phyloP scores from a whole-genome alignment of 1,284 basidiomycete genomes.

The Sporisorium graminicola region DNA sequence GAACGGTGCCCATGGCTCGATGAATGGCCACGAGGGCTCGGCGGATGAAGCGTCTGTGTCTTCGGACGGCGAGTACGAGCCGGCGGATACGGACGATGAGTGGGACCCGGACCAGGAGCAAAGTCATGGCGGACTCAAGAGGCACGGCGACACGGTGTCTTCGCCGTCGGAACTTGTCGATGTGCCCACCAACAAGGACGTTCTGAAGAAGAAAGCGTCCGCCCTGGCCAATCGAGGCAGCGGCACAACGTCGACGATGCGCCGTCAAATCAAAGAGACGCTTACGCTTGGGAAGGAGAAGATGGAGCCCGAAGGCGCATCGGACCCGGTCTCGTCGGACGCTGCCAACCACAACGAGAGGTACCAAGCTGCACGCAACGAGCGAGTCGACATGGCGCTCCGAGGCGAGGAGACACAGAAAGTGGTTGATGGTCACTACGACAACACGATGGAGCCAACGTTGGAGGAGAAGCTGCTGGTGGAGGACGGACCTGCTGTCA shows the following conservation, averaged over 20 bases:
- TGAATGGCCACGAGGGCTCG: constrained; percentile 15
- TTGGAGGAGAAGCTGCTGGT: constrained; percentile 49
- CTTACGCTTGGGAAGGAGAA: constrained; percentile 24
- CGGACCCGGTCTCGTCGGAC: constrained; percentile 2
- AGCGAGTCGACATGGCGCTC: constrained; percentile 32
- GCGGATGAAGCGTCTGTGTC: constrained; percentile 7
- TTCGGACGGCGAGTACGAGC: constrained; percentile 14
- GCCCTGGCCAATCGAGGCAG: constrained; percentile 18
- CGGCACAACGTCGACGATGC: constrained; percentile 26
- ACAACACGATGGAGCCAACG: constrained; percentile 47
- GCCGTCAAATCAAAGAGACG: constrained; percentile 41
- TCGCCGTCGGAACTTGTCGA: constrained; percentile 27
- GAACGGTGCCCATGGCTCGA: constrained; percentile 1
- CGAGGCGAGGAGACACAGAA: constrained; percentile 36
- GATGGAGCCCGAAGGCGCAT: constrained; percentile 7
- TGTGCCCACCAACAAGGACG: constrained; percentile 20
- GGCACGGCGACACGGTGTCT: constrained; percentile 7
- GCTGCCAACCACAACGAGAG: constrained; percentile 41
- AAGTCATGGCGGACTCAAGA: constrained; percentile 57
- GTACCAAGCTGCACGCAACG: constrained; percentile 34
- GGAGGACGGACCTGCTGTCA: constrained; percentile 31
- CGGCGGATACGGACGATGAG: constrained; percentile 57
- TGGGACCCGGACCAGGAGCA: constrained; percentile 89
- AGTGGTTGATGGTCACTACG: constrained; percentile 47
- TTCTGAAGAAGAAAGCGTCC: constrained; percentile 19